phyloP scores from a whole-genome alignment of 1,284 basidiomycete species.

The Microbotryum saponariae region DNA sequence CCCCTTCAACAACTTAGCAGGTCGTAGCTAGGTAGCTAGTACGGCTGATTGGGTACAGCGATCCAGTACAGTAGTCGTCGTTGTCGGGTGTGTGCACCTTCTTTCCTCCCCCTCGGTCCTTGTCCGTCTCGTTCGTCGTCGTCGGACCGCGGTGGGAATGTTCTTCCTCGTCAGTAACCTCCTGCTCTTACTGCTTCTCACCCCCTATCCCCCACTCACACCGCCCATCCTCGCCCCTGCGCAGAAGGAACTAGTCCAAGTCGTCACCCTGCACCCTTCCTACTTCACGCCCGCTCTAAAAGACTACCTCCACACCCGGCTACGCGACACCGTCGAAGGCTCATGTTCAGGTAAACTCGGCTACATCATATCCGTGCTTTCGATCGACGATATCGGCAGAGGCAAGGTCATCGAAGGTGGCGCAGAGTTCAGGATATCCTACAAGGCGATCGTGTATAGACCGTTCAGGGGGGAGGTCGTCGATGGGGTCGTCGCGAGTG shows the following conservation, averaged over 20 bases:
- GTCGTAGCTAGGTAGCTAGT: too few relatives aligned
- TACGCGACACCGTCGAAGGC: constrained; percentile 93
- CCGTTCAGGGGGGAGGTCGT: constrained; percentile 99
- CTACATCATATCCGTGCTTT: constrained; percentile 94
- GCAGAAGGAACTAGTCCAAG: constrained; percentile 90
- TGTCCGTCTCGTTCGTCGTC: too few relatives aligned
- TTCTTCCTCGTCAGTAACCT: constrained; percentile 8
- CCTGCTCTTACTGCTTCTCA: not conserved
- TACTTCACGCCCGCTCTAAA: constrained; percentile 96
- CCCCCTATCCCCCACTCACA: not conserved
- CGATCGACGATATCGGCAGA: constrained; percentile 40
- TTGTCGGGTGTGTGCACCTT: too few relatives aligned
- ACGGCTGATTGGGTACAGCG: too few relatives aligned
- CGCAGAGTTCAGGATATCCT: constrained; percentile 35
- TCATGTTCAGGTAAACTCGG: constrained; percentile 93
- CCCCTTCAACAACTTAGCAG: too few relatives aligned
- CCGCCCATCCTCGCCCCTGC: not conserved
- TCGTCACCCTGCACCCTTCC: constrained; percentile 90
- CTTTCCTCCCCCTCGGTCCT: too few relatives aligned
- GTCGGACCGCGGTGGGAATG: not conserved
- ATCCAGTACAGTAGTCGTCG: too few relatives aligned
- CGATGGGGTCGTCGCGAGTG: constrained; percentile 90
- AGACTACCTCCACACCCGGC: constrained; percentile 82
- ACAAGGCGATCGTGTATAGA: constrained; percentile 79
- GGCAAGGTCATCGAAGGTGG: constrained; percentile 68